Evolutionary conservation across 768 basidiomycete species (phyloP).

Genomic region (Lanmaoa rubissima): DNA sequence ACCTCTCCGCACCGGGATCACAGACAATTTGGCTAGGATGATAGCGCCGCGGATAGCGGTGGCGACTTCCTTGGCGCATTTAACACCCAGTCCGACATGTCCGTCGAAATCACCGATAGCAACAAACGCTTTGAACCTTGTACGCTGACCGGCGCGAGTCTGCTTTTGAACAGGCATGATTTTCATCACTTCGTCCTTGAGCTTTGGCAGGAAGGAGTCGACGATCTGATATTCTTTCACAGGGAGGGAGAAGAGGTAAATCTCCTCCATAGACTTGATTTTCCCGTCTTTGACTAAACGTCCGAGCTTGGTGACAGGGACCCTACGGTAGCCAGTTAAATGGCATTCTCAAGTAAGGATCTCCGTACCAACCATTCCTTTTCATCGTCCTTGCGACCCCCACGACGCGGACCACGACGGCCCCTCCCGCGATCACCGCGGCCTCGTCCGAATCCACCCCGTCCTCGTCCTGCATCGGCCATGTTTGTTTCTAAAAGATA

Average conservation of each 20-base stretch:
- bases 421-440: slow-evolving; percentile 67
- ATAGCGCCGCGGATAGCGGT: slow-evolving; percentile 99
- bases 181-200: slow-evolving; percentile 99
- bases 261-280: slow-evolving; percentile 99
- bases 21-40: slow-evolving; percentile 96
- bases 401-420: slow-evolving; percentile 83
- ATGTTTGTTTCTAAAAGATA: slow-evolving; percentile 40
- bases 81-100: slow-evolving; percentile 98
- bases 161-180: slow-evolving; percentile 99
- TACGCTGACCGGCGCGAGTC: slow-evolving; percentile 98
- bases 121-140: slow-evolving; percentile 99
- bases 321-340: slow-evolving; percentile 49
- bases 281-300: slow-evolving; percentile 99
- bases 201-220: slow-evolving; percentile 97
- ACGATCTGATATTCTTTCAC: slow-evolving; percentile 99
- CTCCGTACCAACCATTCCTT: slow-evolving; percentile 87
- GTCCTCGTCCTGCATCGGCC: slow-evolving; percentile 91
- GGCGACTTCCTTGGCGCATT: slow-evolving; percentile 99
- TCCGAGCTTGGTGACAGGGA: slow-evolving; percentile 98
- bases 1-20: slow-evolving; percentile 96
- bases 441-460: slow-evolving; percentile 88
- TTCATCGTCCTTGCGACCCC: slow-evolving; percentile 98
- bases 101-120: slow-evolving; percentile 99
- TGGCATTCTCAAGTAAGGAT: background rate
- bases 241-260: slow-evolving; percentile 99